These are phyloP conservation scores for Bruguiera sexangula DNA, from an alignment of 345 rosid species.

Conservation along the genomic window DNA sequence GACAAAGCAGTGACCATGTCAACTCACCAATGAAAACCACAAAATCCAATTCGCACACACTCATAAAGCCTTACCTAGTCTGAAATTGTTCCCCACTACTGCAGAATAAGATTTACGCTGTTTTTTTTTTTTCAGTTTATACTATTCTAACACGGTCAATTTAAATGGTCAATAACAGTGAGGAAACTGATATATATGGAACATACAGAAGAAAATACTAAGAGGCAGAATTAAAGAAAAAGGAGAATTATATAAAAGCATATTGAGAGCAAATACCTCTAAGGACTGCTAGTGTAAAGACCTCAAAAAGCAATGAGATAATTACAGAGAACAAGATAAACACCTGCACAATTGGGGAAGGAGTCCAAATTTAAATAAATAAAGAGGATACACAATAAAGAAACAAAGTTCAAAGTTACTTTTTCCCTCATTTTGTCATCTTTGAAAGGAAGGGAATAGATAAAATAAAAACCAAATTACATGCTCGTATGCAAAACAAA, in stretches of 20 bases:
- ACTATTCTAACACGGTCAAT: too few relatives aligned
- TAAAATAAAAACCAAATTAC: neutral
- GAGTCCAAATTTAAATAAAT: neutral
- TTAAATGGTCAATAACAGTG: too few relatives aligned
- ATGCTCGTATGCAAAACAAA: neutral
- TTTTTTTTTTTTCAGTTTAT: too few relatives aligned
- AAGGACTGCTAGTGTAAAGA: conserved; percentile 50
- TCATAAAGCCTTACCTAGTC: too few relatives aligned
- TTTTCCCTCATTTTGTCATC: neutral
- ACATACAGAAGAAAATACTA: neutral
- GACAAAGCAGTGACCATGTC: too few relatives aligned
- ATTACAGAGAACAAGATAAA: conserved; percentile 69
- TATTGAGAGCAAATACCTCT: conserved; percentile 50
- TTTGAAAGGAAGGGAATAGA: neutral
- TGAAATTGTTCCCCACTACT: too few relatives aligned
- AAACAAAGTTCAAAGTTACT: neutral
- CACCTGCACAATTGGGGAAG: conserved; percentile 51
- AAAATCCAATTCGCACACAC: too few relatives aligned
- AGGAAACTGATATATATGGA: too few relatives aligned
- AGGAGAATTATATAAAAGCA: neutral
- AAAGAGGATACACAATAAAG: neutral
- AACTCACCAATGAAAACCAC: too few relatives aligned
- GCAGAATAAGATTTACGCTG: too few relatives aligned
- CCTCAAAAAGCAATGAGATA: conserved; percentile 61
- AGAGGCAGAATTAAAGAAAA: neutral